Conservation (phyloP, 2,329 filamentous ascomycete genomes). For the Fusarium anthophilum region DNA sequence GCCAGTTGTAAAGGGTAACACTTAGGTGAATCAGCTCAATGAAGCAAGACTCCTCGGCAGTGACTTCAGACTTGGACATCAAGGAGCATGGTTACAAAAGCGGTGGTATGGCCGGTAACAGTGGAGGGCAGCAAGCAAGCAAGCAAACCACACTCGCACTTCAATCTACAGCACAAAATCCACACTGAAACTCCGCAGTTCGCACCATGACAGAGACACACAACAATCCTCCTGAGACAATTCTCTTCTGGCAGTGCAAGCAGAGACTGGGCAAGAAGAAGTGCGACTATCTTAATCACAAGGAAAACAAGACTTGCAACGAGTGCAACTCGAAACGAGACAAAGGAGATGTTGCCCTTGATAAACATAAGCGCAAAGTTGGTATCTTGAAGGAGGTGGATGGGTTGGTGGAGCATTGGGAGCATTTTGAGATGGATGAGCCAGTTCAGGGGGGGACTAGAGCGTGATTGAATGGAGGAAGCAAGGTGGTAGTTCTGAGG, state of each 20-base stretch:
- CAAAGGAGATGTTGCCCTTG: background rate
- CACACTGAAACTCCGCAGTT: rapidly evolving
- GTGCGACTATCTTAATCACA: background rate
- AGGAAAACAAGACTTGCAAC: background rate
- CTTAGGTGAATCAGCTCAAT: background rate
- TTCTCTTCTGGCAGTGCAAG: background rate
- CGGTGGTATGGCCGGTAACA: rapidly evolving
- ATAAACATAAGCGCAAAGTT: background rate
- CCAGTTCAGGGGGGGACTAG: rapidly evolving
- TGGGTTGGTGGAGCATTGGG: background rate
- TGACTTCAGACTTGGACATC: rapidly evolving
- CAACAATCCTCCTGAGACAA: background rate
- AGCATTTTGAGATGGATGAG: rapidly evolving
- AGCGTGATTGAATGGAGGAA: rapidly evolving
- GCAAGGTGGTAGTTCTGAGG: rapidly evolving
- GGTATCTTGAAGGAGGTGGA: background rate
- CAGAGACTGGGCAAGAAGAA: background rate
- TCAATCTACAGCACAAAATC: no score
- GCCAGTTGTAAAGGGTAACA: no score
- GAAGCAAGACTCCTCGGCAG: background rate
- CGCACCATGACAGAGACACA: background rate
- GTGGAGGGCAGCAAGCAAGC: no score
- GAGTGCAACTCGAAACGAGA: rapidly evolving
- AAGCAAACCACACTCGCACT: background rate
- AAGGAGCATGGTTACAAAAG: background rate